Evolutionary conservation across 2,329 filamentous ascomycete species (phyloP), one percentile per base, ranked within the genome.

Genomic region (Coniochaeta sp.): DNA sequence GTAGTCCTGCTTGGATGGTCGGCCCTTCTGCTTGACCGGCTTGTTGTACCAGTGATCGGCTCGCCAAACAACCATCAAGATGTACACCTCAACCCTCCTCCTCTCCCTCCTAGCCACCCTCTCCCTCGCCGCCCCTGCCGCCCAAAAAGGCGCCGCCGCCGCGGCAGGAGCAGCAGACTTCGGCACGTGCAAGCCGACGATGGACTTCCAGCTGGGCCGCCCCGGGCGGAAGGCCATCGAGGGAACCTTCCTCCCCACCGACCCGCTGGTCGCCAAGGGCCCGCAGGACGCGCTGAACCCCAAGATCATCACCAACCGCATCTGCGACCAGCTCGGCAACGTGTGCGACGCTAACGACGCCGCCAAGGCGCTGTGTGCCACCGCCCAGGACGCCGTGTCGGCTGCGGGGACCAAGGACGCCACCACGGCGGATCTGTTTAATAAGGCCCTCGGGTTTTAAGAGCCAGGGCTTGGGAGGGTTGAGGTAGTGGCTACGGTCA

Each of bases 291-390:
- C 79, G 31, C 66, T 82, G 12, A 83, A 83, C 73, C 80, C 79
- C 32, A 79, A 78, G 67, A 83, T 83, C 69, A 83, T 83, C 70
- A 82, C 77, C 60, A 82, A 81, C 67, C 72, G 77, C 16, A 75
- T 83, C 58, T 81, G 78, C 67, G 77, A 83, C 66, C 78, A 82
- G 63, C 70, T 83, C 52, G 76, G 69, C 55, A 83, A 82, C 63
- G 76, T 79, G 22, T 83, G 80, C 65, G 67, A 68, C n/a, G 79
- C 79, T 48, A 81, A 81, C 63, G 71, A 68, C 13, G 79, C 77
- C 1, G 80, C 78, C 30, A 71, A 74, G 49, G 62, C 70, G 14
- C 65, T 70, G 3, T 81, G 77, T 62, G 60, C 76, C 2, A 65
- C 80, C 60, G 70, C 74, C 1, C 62, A 74, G 64, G 76, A 84